Evolutionary conservation across 352 stramenopile genomes (phyloP), one percentile per base, ranked within the genome.

Genomic region (Phytophthora pini): DNA sequence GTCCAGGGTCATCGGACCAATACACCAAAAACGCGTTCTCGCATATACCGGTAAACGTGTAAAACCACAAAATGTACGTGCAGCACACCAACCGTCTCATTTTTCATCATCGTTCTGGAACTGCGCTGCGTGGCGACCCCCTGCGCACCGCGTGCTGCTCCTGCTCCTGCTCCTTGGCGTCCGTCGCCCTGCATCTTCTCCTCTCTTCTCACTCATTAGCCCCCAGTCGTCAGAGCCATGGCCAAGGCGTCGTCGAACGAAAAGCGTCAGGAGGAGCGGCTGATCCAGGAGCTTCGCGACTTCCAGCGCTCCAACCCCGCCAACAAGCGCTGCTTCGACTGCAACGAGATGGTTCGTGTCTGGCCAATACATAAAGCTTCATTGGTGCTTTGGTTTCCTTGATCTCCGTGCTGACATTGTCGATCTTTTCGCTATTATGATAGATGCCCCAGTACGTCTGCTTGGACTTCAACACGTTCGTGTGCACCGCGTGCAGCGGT

Each of bases 381-480:
- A 39, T 11, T 34, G 17, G 7, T 7, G 29, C 12, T 4, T n/a
- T 63, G 2, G 10, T 47, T 4, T n/a, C 32, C 7, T 58, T 22
- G 24, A 17, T 59, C 5, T 22, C 3, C 44, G 5, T 49, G 22
- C 58, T 69, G 36, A 70, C 47, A 36, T 41, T 40, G 39, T 50
- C 13, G 12, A 39, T 60, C 2, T 51, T 15, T 5, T 6, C 5
- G 10, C 8, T 13, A 13, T 59, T 55, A 6, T 39, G 13, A n/a
- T 13, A 96, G 89, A 94, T 94, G 78, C 92, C 92, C 20, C 91
- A 98, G 58, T 98, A 97, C 62, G 77, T 98, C 39, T 95, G 91
- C 45, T 70, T 96, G 57, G 92, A 97, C 64, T 98, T 97, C 76
- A 97, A 97, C 66, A 98, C 92, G 31, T 98, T 98, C 53, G 89